Evolutionary conservation across 371 early-diverging fungal genomes (phyloP), one percentile per base, ranked within the genome.

Genomic region (Apophysomyces sp.): DNA sequence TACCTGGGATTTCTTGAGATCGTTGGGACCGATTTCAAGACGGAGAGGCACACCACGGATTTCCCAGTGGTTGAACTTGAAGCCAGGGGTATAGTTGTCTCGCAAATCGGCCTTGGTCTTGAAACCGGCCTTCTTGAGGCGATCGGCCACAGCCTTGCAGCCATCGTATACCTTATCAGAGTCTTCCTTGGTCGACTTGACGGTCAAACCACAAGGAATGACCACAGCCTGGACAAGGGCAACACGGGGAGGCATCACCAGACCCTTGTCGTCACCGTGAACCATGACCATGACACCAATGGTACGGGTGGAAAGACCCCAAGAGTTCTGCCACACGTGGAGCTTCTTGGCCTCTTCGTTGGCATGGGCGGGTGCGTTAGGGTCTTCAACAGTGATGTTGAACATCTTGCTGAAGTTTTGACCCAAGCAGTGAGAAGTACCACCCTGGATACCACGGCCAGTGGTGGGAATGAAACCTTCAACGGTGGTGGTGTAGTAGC

Each of bases 21-120:
- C 99, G 80, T 92, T 96, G 63, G 98, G 97, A 27, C 99, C 99
- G 40, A 99, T 81, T 86, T 99, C 99, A 30, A 99, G 77, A 63
- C 99, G 94, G 61, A 99, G 71, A 36, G 99, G 99, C 54, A 98
- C 98, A 76, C 99, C 99, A 78, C 91, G 76, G 40, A 78, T 52
- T 81, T 99, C 99, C 99, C 99, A 99, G 85, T 99, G 98, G 84
- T 98, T 99, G 88, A 94, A 99, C 86, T 99, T 99, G 91, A 92
- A 98, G 24, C 99, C 99, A 60, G 98, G 95, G 52, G 96, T 94
- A 85, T 95, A 92, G 76, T 92, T 94, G 32, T 93, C 91, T 55
- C 99, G 87, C 62, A 89, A 64, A 77, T 99, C 99, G 27, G 92
- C 75, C 80, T 96, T 92, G 66, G 88, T 91, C 58, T 98, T 87